These are phyloP conservation scores for Magnaporthales sp. DNA, from an alignment of 2,329 filamentous ascomycete species.

Conservation along the genomic window DNA sequence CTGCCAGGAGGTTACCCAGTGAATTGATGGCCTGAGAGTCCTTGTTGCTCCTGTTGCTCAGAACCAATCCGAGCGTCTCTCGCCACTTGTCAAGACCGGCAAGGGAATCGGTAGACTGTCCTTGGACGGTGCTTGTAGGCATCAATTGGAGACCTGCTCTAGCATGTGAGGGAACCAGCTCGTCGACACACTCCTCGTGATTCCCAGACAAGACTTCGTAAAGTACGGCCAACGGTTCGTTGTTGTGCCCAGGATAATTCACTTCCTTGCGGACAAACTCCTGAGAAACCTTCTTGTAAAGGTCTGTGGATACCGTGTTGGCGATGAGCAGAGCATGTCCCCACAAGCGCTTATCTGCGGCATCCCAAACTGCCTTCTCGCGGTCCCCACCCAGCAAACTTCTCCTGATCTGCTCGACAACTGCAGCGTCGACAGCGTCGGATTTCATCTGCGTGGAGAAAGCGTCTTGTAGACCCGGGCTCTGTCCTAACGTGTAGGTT, in stretches of 20 bases:
- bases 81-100: constrained; percentile 90
- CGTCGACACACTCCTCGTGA: constrained; percentile 87
- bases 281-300: constrained; percentile 89
- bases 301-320: constrained; percentile 63
- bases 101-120: constrained; percentile 60
- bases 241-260: constrained; percentile 68
- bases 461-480: constrained; percentile 13
- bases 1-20: constrained; percentile 71
- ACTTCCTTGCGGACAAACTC: constrained; percentile 96
- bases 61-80: constrained; percentile 76
- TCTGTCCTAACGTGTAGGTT: constrained; percentile 9
- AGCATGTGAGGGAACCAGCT: constrained; percentile 87
- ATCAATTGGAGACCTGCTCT: constrained; percentile 88
- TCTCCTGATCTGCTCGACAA: constrained; percentile 63
- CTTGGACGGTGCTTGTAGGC: constrained; percentile 53
- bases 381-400: constrained; percentile 72
- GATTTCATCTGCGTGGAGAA: constrained; percentile 19
- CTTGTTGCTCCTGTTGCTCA: constrained; percentile 78
- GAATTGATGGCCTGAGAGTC: constrained; percentile 72
- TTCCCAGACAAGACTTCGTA: constrained; percentile 95
- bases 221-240: constrained; percentile 80
- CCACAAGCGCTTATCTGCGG: constrained; percentile 90
- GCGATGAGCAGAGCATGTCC: constrained; percentile 92
- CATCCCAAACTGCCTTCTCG: constrained; percentile 87
- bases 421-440: constrained; percentile 61